Base-by-base conservation (phyloP, 2,329 filamentous ascomycete species). In the Neofusicoccum kwambonambiense region DNA sequence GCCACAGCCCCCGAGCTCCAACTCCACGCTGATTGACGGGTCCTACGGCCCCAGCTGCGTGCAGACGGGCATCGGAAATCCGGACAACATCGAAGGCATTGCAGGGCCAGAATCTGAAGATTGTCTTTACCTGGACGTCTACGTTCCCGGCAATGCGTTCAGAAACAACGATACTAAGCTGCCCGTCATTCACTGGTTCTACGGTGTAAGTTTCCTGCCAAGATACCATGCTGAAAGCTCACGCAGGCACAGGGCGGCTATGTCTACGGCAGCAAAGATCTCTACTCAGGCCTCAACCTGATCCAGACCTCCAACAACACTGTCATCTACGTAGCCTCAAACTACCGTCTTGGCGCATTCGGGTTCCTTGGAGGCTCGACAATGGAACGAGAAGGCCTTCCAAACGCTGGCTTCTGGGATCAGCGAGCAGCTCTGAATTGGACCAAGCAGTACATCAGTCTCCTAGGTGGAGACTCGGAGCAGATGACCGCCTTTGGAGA, bases 71-170 rank as follows among this genome's bases (percentile, higher is more conserved):
- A 62, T 52, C 35, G 49, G 56, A 7, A 44, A 47, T n/a, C 61
- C 41, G 5, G 19, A 22, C 11, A 63, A 63, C 39, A 47, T 63
- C 42, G 4, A 63, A 27, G 39, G 41, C 27, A 47, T 37, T 41
- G 2, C 41, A 3, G 39, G 61, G 27, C 17, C 49, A 4, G n/a
- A 39, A 15, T 70, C 69, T 12, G 81, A 84, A 68, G 81, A 84
- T 65, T 84, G 83, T 65, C 75, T 84, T 2, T 82, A 82, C 67
- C 77, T 84, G 12, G 81, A 84, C 67, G 68, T 84, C n/a, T 80
- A 79, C 47, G 81, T 82, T 1, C 82, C 82, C 4, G 75, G 72
- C 6, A 77, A 77, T 63, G 80, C 78, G 0, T 69, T 82, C 19
- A 68, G 75, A 17, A 70, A 76, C 31, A 73, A 75, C 12, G 72